phyloP scores from a whole-genome alignment of 2,329 filamentous ascomycete genomes.

The Talaromyces atroroseus region DNA sequence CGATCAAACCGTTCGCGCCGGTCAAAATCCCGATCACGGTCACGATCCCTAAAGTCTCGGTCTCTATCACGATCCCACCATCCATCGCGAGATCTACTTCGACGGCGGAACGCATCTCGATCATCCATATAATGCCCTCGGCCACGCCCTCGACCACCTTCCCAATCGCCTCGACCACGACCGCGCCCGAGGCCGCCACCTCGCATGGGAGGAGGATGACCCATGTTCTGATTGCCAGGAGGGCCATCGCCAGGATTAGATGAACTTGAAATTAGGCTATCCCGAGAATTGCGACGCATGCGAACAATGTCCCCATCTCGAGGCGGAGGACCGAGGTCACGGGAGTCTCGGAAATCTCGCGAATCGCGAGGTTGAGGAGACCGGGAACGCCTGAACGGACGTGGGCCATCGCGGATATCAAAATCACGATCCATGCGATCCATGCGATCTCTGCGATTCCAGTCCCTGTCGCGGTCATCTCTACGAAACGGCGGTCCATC shows the following conservation, averaged over 20 bases:
- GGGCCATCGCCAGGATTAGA: slow-evolving; percentile 33
- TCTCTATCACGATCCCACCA: slow-evolving; percentile 39
- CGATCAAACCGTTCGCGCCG: slow-evolving; percentile 31
- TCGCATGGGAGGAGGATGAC: slow-evolving; percentile 29
- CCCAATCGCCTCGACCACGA: slow-evolving; percentile 40
- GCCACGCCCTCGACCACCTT: slow-evolving; percentile 40
- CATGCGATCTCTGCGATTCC: slow-evolving; percentile 43
- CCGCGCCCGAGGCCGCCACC: slow-evolving; percentile 37
- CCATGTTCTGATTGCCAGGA: slow-evolving; percentile 22
- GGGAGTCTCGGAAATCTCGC: slow-evolving; percentile 36
- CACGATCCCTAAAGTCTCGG: slow-evolving; percentile 31
- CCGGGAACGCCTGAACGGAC: slow-evolving; percentile 41
- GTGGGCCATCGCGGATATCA: slow-evolving; percentile 39
- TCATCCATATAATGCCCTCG: slow-evolving; percentile 37
- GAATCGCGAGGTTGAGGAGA: slow-evolving; percentile 33
- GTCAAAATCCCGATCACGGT: slow-evolving; percentile 31
- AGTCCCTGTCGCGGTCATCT: slow-evolving; percentile 38
- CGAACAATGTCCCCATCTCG: slow-evolving; percentile 36
- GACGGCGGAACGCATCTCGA: slow-evolving; percentile 37
- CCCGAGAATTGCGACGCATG: slow-evolving; percentile 40
- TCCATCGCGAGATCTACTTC: slow-evolving; percentile 41
- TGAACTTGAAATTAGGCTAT: slow-evolving; percentile 36
- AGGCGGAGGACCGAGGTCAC: slow-evolving; percentile 25
- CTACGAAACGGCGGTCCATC: slow-evolving; percentile 37
- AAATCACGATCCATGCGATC: slow-evolving; percentile 45